Evolutionary conservation across 1,284 basidiomycete species (phyloP).

Genomic region (Anthracocystis walkeri): DNA sequence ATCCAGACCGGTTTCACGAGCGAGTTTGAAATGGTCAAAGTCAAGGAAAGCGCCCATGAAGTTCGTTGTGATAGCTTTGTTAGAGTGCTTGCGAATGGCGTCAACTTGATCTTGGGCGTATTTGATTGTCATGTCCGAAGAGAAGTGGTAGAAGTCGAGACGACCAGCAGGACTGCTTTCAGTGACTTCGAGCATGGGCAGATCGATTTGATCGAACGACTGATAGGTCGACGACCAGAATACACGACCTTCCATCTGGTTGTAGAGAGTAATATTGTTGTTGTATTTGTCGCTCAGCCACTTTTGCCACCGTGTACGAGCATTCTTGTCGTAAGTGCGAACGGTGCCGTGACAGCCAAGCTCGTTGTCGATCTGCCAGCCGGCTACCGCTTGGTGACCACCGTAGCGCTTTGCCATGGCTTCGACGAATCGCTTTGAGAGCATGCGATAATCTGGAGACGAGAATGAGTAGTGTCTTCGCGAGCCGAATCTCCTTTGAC

Average conservation of each 20-base stretch:
- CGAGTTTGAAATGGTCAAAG: conserved; percentile 53
- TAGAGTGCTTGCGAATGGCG: conserved; percentile 38
- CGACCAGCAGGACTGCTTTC: conserved; percentile 52
- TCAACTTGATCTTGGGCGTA: conserved; percentile 49
- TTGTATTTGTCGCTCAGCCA: conserved; percentile 54
- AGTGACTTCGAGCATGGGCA: conserved; percentile 50
- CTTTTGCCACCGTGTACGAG: conserved; percentile 32
- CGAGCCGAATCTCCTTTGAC: conserved; percentile 39
- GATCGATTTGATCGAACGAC: conserved; percentile 41
- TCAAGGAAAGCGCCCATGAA: conserved; percentile 51
- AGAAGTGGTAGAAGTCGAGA: conserved; percentile 52
- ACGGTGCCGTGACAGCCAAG: conserved; percentile 42
- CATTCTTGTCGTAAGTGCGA: conserved; percentile 49
- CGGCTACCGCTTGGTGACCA: conserved; percentile 29
- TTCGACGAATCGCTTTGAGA: conserved; percentile 43
- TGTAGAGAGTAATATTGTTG: conserved; percentile 46
- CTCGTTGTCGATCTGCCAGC: conserved; percentile 57
- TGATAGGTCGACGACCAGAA: conserved; percentile 53
- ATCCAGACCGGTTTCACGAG: conserved; percentile 35
- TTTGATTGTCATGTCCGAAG: conserved; percentile 47
- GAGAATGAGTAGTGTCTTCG: conserved; percentile 47
- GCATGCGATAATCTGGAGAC: conserved; percentile 45
- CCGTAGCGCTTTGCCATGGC: conserved; percentile 52
- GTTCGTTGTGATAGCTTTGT: conserved; percentile 55
- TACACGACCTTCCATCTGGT: conserved; percentile 48